A percentile compares a stretch with the other conserved stretches of the same genome.
phyloP scores from a whole-genome alignment of 371 early-diverging fungal species.

The Umbelopsis sp. region DNA sequence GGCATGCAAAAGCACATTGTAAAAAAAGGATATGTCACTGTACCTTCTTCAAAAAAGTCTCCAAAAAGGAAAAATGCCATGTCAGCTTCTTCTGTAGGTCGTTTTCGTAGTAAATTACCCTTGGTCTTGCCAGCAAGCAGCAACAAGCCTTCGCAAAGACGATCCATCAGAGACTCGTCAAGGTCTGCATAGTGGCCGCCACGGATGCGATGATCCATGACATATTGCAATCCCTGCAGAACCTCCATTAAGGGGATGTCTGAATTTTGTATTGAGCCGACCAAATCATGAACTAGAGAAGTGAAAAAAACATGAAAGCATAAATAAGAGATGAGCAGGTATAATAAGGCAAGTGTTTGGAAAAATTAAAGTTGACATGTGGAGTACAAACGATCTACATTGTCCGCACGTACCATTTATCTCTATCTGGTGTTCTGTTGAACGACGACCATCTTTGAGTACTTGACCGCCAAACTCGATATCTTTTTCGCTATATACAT shows the following conservation, averaged over 20 bases:
- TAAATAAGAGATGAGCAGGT: too few relatives aligned
- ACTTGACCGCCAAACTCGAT: constrained; percentile 28
- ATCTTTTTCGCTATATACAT: not conserved
- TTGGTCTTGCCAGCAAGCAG: constrained; percentile 72
- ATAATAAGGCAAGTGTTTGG: too few relatives aligned
- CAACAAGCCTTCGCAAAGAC: constrained; percentile 84
- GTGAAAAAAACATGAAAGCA: not conserved
- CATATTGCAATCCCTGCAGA: constrained; percentile 88
- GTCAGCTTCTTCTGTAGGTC: constrained; percentile 78
- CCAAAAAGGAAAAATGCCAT: constrained; percentile 90
- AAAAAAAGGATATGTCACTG: not conserved
- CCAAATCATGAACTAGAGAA: constrained; percentile 59
- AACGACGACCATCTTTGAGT: constrained; percentile 64
- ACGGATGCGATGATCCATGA: constrained; percentile 90
- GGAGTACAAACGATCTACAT: constrained; percentile 29
- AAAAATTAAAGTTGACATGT: not conserved
- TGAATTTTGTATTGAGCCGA: constrained; percentile 67
- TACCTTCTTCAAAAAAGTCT: constrained; percentile 88
- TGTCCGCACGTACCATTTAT: constrained; percentile 71
- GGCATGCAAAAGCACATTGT: not conserved
- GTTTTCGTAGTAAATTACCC: constrained; percentile 67
- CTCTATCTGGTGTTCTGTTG: constrained; percentile 85
- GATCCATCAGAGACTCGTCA: constrained; percentile 80
- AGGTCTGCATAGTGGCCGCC: constrained; percentile 83
- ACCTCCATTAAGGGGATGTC: constrained; percentile 85